These are phyloP conservation scores for Suillus fuscotomentosus DNA, from an alignment of 768 basidiomycete genomes.

Conservation along the genomic window DNA sequence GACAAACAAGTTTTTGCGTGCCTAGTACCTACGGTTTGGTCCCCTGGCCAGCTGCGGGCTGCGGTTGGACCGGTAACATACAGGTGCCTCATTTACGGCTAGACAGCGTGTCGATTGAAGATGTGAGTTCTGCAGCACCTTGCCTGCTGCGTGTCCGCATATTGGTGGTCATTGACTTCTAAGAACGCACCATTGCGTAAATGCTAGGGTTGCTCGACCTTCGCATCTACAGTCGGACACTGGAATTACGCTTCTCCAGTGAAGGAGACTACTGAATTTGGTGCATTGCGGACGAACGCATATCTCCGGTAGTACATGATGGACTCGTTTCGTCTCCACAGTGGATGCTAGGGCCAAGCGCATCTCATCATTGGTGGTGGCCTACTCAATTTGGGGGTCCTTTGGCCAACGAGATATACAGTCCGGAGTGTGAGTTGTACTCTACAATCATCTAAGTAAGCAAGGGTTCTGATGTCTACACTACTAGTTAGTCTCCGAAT, in stretches of 20 bases:
- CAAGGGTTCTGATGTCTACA: background rate
- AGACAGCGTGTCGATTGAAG: conserved; percentile 64
- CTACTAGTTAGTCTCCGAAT: too few relatives aligned
- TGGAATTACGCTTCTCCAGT: conserved; percentile 59
- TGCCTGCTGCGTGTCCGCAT: background rate
- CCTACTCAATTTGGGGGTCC: too few relatives aligned
- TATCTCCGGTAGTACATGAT: background rate
- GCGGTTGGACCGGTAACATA: conserved; percentile 29
- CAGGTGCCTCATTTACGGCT: conserved; percentile 50
- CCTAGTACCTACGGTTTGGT: background rate
- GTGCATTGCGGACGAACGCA: background rate
- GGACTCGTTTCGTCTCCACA: background rate
- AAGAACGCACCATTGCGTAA: conserved; percentile 44
- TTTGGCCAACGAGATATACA: background rate
- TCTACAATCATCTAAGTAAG: too few relatives aligned
- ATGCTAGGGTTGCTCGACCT: conserved; percentile 36
- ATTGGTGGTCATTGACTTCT: background rate
- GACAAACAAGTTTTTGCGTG: conserved; percentile 14
- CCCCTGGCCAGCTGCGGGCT: conserved; percentile 1
- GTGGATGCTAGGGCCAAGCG: background rate
- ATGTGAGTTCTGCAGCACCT: conserved; percentile 26
- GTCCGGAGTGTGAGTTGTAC: background rate
- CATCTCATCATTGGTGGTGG: background rate
- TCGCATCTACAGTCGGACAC: conserved; percentile 57
- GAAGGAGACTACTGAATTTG: conserved; percentile 43